A percentile compares a stretch with the other conserved stretches of the same genome.
Evolutionary conservation across 345 rosid species (phyloP).

Genomic region (Acer negundo): DNA sequence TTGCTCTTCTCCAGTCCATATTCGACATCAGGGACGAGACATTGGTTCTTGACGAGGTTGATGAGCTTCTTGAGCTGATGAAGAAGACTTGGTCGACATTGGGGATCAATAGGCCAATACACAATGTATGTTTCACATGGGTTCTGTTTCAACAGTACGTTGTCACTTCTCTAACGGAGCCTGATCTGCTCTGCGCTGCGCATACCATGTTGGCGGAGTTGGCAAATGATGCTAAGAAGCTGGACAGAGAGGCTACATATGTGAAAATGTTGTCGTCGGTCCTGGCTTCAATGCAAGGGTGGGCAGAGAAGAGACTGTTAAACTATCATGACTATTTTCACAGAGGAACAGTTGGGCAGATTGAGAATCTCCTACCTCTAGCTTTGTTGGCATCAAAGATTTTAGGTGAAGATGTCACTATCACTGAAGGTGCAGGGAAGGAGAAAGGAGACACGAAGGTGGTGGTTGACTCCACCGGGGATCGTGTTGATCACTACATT

Average conservation of each 20-base stretch:
- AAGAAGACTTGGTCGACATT: conserved; percentile 91
- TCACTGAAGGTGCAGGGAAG: conserved; percentile 44
- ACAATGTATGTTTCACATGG: conserved; percentile 85
- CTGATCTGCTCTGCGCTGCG: conserved; percentile 73
- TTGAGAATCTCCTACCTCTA: conserved; percentile 72
- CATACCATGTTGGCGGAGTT: conserved; percentile 78
- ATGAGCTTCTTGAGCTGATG: conserved; percentile 81
- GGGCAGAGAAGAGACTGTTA: conserved; percentile 82
- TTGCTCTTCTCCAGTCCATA: conserved; percentile 60
- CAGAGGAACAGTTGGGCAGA: conserved; percentile 52
- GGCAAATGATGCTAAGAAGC: conserved; percentile 70
- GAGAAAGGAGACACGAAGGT: conserved; percentile 48
- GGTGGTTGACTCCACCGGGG: conserved; percentile 51
- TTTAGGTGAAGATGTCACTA: conserved; percentile 63
- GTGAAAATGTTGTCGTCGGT: conserved; percentile 60
- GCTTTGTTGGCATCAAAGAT: conserved; percentile 67
- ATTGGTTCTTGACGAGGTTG: conserved; percentile 82
- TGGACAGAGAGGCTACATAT: conserved; percentile 61
- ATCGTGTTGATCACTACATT: conserved; percentile 69
- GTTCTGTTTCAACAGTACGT: conserved; percentile 85
- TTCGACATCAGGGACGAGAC: conserved; percentile 84
- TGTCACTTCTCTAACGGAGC: conserved; percentile 60
- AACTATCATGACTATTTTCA: conserved; percentile 74
- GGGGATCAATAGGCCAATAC: conserved; percentile 69
- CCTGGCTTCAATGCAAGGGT: conserved; percentile 69